These are phyloP conservation scores for Lachnellula subtilissima DNA, from an alignment of 2,329 filamentous ascomycete genomes.

Conservation along the genomic window DNA sequence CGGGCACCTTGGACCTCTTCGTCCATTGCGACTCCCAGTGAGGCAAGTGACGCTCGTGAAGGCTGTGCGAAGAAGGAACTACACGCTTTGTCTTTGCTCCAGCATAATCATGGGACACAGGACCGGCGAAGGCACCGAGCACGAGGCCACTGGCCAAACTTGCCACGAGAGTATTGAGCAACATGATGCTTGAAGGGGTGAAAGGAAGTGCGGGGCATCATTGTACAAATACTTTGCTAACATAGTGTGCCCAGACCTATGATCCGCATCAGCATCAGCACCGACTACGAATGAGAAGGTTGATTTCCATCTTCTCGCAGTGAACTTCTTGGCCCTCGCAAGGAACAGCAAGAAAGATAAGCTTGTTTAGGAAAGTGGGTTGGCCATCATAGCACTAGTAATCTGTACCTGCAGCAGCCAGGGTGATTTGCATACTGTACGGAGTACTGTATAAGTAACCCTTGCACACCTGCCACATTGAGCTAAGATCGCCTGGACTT, in stretches of 20 bases:
- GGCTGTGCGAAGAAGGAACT: slow-evolving; percentile 16
- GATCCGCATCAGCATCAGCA: neutral
- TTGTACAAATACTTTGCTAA: neutral
- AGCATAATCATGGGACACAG: slow-evolving; percentile 3
- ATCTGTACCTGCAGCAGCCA: neutral
- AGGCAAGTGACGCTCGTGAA: slow-evolving; percentile 22
- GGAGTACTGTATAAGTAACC: neutral
- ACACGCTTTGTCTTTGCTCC: slow-evolving; percentile 12
- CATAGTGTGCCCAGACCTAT: neutral
- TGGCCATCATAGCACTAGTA: neutral
- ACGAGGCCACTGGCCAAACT: slow-evolving; percentile 16
- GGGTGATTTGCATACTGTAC: neutral
- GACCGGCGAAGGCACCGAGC: slow-evolving; percentile 14
- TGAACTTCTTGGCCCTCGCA: neutral
- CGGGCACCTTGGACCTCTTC: slow-evolving; percentile 19
- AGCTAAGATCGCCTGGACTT: neutral
- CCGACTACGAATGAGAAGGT: no score
- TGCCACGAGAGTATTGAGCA: slow-evolving; percentile 15
- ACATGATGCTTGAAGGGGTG: slow-evolving; percentile 9
- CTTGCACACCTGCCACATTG: neutral
- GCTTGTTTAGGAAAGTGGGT: slow-evolving; percentile 2
- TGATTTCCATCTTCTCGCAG: neutral
- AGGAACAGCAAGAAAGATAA: neutral
- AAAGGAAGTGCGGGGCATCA: neutral
- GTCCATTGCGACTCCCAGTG: slow-evolving; percentile 16